Evolutionary conservation across 768 basidiomycete species (phyloP).

Genomic region (Hygrophorus russula): DNA sequence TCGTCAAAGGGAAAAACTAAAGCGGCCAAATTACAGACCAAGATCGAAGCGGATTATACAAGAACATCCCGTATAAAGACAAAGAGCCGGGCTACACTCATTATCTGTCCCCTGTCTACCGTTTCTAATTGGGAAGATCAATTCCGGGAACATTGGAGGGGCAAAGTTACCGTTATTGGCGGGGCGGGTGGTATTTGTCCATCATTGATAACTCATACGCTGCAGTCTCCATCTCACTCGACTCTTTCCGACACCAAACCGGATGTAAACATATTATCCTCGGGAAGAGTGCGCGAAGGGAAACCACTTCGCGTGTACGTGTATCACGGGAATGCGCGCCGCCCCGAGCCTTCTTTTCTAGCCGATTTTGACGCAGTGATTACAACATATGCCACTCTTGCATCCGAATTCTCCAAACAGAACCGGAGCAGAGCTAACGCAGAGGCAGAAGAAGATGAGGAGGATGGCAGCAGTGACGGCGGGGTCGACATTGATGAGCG

Average conservation of each 20-base stretch:
- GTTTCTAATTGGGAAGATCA: slow-evolving; percentile 99
- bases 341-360: slow-evolving; percentile 76
- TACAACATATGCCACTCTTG: slow-evolving; percentile 93
- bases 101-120: slow-evolving; percentile 92
- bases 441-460: slow-evolving; percentile 61
- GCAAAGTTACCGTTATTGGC: slow-evolving; percentile 74
- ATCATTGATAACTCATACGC: slow-evolving; percentile 21
- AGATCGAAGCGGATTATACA: slow-evolving; percentile 55
- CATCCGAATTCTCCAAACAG: slow-evolving; percentile 91
- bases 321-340: slow-evolving; percentile 87
- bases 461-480: slow-evolving; percentile 52
- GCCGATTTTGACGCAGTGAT: slow-evolving; percentile 96
- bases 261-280: slow-evolving; percentile 16
- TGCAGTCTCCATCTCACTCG: slow-evolving; percentile 22
- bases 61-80: slow-evolving; percentile 70
- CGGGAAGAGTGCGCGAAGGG: slow-evolving; percentile 30
- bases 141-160: slow-evolving; percentile 94
- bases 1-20: slow-evolving; percentile 54
- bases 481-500: slow-evolving; percentile 57
- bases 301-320: slow-evolving; percentile 76
- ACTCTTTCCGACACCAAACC: slow-evolving; percentile 21
- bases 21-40: slow-evolving; percentile 55
- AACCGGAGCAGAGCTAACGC: slow-evolving; percentile 45
- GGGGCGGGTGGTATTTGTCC: slow-evolving; percentile 43
- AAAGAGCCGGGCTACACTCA: slow-evolving; percentile 84